Conservation (phyloP, 768 basidiomycete species). For the Scleroderma citrinum region DNA sequence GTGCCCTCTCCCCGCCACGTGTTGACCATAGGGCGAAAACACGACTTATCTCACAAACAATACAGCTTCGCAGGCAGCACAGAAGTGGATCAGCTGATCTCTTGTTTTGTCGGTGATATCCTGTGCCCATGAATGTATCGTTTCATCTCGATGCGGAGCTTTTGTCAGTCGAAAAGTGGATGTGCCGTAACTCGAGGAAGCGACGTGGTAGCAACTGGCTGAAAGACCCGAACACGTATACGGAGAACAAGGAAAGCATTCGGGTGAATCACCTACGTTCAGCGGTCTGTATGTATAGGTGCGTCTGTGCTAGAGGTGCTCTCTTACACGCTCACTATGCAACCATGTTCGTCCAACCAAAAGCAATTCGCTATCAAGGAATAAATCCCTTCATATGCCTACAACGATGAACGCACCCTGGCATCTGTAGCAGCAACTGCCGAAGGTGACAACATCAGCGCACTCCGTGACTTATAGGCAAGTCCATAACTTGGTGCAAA, state of each 20-base stretch:
- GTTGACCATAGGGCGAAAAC: too few species aligned
- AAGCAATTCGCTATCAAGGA: constrained; percentile 77
- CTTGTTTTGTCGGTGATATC: constrained; percentile 46
- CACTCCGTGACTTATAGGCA: too few species aligned
- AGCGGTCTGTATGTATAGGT: too few species aligned
- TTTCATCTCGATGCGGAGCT: constrained; percentile 29
- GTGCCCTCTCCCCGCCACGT: too few species aligned
- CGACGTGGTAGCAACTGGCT: constrained; percentile 54
- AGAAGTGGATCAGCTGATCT: constrained; percentile 62
- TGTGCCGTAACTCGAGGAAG: constrained; percentile 71
- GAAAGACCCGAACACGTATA: constrained; percentile 80
- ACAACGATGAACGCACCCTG: constrained; percentile 88
- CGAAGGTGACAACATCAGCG: constrained; percentile 14
- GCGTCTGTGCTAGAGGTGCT: constrained; percentile 71
- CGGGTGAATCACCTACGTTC: too few species aligned
- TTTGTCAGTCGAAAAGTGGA: constrained; percentile 47
- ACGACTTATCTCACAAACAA: too few species aligned
- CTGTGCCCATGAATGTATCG: constrained; percentile 51
- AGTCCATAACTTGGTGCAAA: constrained; percentile 51
- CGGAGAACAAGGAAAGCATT: constrained; percentile 96
- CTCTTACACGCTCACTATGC: neutral
- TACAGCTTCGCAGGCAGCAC: constrained; percentile 50
- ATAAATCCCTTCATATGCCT: constrained; percentile 87
- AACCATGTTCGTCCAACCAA: constrained; percentile 1
- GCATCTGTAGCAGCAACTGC: constrained; percentile 46